phyloP scores from a whole-genome alignment of 305 asterid genomes.

The Rubia balearica region DNA sequence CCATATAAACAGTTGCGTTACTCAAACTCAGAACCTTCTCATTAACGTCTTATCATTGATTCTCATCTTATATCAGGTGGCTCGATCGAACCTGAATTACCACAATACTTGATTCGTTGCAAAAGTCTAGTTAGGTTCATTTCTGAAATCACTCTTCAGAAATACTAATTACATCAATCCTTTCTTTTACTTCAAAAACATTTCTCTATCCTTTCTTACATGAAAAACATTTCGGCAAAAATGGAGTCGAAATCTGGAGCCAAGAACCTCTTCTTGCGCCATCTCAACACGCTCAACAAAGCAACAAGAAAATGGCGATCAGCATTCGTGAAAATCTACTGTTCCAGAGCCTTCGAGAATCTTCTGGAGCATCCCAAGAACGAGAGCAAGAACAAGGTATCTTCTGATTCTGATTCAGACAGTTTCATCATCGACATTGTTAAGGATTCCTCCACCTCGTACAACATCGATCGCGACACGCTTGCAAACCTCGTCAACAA shows the following conservation, averaged over 20 bases:
- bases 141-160: no score
- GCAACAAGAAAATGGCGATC: slow-evolving; percentile 13
- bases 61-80: no score
- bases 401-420: slow-evolving; percentile 15
- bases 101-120: no score
- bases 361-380: slow-evolving; percentile 3
- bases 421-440: slow-evolving; percentile 12
- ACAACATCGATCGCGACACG: slow-evolving; percentile 20
- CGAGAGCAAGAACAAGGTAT: background rate
- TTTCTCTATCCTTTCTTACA: background rate
- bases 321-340: slow-evolving; percentile 21
- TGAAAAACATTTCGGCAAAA: slow-evolving; percentile 4
- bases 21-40: no score
- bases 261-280: background rate
- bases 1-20: no score
- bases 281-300: background rate
- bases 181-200: background rate
- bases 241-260: slow-evolving; percentile 5
- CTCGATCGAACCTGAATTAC: no score
- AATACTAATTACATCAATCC: background rate
- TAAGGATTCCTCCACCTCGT: slow-evolving; percentile 14
- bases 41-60: no score
- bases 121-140: no score
- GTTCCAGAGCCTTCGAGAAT: slow-evolving; percentile 25
- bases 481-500: slow-evolving; percentile 39